Evolutionary conservation across 2,329 filamentous ascomycete species (phyloP).

Genomic region (Venturiaceae sp.): DNA sequence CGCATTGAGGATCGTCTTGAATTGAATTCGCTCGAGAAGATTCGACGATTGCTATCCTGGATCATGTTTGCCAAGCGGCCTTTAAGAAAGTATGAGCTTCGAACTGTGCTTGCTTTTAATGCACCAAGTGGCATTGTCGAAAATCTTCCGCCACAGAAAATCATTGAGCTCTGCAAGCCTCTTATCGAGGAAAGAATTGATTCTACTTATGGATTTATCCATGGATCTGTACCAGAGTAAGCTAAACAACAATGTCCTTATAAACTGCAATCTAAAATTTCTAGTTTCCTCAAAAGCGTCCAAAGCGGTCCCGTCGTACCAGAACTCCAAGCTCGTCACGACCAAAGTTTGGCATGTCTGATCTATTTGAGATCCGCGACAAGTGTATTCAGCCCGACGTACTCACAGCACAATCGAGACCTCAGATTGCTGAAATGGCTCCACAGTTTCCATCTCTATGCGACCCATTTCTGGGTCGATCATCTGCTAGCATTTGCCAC

Average conservation of each 20-base stretch:
- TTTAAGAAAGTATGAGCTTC: slow-evolving; percentile 11
- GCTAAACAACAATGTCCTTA: neutral
- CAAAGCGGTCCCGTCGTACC: neutral
- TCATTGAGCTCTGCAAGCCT: slow-evolving; percentile 4
- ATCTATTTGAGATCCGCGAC: slow-evolving; percentile 10
- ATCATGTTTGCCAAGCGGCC: slow-evolving; percentile 9
- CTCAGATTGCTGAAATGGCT: slow-evolving; percentile 12
- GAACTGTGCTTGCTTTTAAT: neutral
- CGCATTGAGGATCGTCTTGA: slow-evolving; percentile 1
- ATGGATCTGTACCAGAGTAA: slow-evolving; percentile 13
- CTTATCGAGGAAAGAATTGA: slow-evolving; percentile 4
- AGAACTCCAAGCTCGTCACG: neutral
- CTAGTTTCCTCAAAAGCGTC: neutral
- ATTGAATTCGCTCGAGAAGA: neutral
- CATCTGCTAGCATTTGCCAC: slow-evolving; percentile 8
- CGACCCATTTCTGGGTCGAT: slow-evolving; percentile 13
- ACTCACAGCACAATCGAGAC: neutral
- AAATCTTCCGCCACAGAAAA: neutral
- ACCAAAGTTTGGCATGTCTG: neutral
- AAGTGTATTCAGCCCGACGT: slow-evolving; percentile 7
- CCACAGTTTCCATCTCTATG: slow-evolving; percentile 13
- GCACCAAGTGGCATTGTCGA: neutral
- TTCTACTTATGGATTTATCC: slow-evolving; percentile 12
- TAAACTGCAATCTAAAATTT: neutral
- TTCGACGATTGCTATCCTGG: slow-evolving; percentile 7